Percentiles rank a stretch among this genome's conserved stretches.
phyloP scores from a whole-genome alignment of 805 yeast species.

The Candida ficus region DNA sequence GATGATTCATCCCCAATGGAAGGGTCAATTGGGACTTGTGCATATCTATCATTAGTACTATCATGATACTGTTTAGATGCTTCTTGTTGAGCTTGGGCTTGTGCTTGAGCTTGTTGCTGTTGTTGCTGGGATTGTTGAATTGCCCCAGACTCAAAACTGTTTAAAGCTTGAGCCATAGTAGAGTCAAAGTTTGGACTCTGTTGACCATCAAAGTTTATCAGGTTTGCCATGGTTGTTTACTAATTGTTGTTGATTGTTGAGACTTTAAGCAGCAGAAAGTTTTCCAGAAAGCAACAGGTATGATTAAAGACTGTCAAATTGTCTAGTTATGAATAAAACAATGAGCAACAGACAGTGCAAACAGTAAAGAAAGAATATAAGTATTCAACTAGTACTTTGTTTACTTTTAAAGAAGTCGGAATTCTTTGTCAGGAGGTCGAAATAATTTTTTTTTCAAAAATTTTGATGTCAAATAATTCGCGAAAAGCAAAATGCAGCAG shows the following conservation, averaged over 20 bases:
- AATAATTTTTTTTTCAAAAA: background rate
- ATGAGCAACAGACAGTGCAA: no score
- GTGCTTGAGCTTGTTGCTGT: slow-evolving; percentile 12
- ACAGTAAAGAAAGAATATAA: no score
- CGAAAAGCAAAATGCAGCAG: no score
- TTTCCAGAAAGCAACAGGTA: no score
- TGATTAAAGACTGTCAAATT: no score
- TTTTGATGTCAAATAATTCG: no score
- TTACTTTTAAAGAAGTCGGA: background rate
- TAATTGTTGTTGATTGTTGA: background rate
- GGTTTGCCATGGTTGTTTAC: slow-evolving; percentile 5
- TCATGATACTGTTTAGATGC: slow-evolving; percentile 1
- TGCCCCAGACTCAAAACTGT: slow-evolving; percentile 10
- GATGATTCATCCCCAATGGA: slow-evolving; percentile 18
- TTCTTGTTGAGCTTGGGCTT: slow-evolving; percentile 3
- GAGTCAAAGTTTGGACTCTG: slow-evolving; percentile 10
- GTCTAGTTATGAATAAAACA: no score
- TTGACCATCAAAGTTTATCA: slow-evolving; percentile 13
- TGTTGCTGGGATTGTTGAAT: slow-evolving; percentile 14
- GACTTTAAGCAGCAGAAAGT: no score
- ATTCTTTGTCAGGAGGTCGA: slow-evolving; percentile 2
- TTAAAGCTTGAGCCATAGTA: slow-evolving; percentile 15
- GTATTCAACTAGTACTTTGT: no score
- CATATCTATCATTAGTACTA: slow-evolving; percentile 2
- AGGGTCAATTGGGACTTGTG: slow-evolving; percentile 22